These are phyloP conservation scores for Phytophthora palmivora DNA, from an alignment of 352 stramenopile species.

Conservation along the genomic window DNA sequence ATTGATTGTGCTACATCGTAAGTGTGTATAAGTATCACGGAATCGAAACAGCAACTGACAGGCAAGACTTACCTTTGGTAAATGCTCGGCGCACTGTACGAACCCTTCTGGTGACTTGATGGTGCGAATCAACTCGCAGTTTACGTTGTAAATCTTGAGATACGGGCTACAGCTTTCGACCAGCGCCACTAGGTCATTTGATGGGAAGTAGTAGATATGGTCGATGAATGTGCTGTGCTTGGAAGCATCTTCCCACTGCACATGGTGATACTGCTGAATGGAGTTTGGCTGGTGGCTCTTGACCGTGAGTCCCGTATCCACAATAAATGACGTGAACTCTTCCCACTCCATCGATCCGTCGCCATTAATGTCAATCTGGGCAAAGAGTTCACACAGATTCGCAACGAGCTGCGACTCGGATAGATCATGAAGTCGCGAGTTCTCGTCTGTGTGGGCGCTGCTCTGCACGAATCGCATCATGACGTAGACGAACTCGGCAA, in stretches of 20 bases:
- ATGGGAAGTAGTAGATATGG: constrained; percentile 87
- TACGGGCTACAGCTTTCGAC: constrained; percentile 78
- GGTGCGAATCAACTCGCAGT: constrained; percentile 69
- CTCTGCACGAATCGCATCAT: constrained; percentile 86
- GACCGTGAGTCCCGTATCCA: constrained; percentile 84
- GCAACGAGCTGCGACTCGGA: constrained; percentile 81
- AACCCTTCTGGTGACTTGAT: constrained; percentile 78
- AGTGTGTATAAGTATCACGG: neutral
- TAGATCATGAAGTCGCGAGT: constrained; percentile 70
- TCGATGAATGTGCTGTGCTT: constrained; percentile 90
- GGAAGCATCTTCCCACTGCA: constrained; percentile 80
- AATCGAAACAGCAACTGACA: neutral
- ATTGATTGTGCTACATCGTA: constrained; percentile 59
- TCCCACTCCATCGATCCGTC: constrained; percentile 94
- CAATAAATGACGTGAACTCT: constrained; percentile 92
- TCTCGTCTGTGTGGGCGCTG: constrained; percentile 57
- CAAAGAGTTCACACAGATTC: constrained; percentile 90
- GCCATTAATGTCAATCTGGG: constrained; percentile 92
- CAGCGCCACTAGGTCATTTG: constrained; percentile 70
- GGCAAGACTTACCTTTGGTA: constrained; percentile 49
- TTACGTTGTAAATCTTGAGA: constrained; percentile 86
- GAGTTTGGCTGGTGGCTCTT: constrained; percentile 88
- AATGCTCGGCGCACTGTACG: constrained; percentile 80
- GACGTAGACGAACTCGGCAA: constrained; percentile 89
- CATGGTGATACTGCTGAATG: constrained; percentile 87